Base-by-base conservation (phyloP, 495 filamentous ascomycete genomes). In the Terfezia claveryi region DNA sequence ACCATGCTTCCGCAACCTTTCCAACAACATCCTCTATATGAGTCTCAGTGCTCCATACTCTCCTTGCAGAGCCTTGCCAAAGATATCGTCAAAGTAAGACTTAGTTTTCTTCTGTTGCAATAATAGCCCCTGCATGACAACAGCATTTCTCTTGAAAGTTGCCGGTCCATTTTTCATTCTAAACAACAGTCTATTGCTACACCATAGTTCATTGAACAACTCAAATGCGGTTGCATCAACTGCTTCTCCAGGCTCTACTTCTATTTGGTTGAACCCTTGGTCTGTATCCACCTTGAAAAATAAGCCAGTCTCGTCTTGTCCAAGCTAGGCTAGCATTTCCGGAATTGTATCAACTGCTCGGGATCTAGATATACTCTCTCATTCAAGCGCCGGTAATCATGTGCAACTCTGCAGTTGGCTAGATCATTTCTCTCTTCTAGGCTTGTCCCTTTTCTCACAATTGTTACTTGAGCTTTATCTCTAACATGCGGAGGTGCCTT, bases 11-110 rank as follows among this genome's bases (percentile, higher is more conserved):
- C n/a, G n/a, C n/a, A n/a, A n/a, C n/a, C n/a, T n/a, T n/a, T n/a
- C n/a, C n/a, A 27, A 27, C 5, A 27, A 27, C 27, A 27, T 2
- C 27, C 27, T 27, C 27, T 5, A 27, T 2, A 27, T 27, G 27
- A 27, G 27, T 5, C 27, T 2, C 5, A 27, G 5, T 49, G 41
- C 41, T 14, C 8, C 9, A 14, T 20, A 51, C 2, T 11, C 50
- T 12, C 23, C 50, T 23, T 4, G 50, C 2, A 51, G 11, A 2
- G 23, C 50, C 17, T 49, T 49, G 12, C 50, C 8, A 14, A 52
- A n/a, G n/a, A 52, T 52, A 52, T 52, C 50, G 50, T 52, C 50
- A 23, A 52, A 52, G 23, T 52, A 52, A 32, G n/a, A 17, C 50
- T 23, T 14, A 2, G 27, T 32, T n/a, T 20, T 14, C 12, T 52